These are phyloP conservation scores for Asterochloris sp. DNA, from an alignment of 139 green algal species.

Conservation along the genomic window DNA sequence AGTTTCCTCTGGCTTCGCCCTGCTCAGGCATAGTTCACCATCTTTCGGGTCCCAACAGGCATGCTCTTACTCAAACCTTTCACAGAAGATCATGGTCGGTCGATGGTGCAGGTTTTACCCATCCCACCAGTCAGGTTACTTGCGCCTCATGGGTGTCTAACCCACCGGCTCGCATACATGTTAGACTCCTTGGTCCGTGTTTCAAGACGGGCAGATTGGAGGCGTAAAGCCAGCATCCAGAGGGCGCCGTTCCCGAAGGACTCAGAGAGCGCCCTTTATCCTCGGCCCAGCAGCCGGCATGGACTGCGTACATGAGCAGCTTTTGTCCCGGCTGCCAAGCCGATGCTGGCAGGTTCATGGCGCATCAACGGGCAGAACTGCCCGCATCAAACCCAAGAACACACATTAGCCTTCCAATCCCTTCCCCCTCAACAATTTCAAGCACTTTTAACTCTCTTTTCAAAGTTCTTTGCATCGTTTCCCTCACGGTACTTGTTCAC, in stretches of 20 bases:
- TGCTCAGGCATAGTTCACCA: constrained; percentile 95
- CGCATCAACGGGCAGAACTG: constrained; percentile 61
- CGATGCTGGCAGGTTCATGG: constrained; percentile 80
- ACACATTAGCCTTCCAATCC: constrained; percentile 68
- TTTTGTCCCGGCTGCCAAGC: constrained; percentile 63
- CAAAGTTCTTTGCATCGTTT: constrained; percentile 98
- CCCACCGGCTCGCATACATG: constrained; percentile 88
- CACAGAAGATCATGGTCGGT: constrained; percentile 87
- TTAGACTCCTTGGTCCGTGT: constrained; percentile 97
- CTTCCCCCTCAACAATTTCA: constrained; percentile 95
- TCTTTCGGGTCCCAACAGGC: constrained; percentile 90
- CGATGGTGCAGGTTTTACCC: constrained; percentile 73
- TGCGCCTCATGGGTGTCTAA: constrained; percentile 88
- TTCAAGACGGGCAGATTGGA: constrained; percentile 89
- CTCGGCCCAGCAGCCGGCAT: constrained; percentile 66
- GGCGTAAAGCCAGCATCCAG: constrained; percentile 80
- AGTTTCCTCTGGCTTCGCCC: too few species aligned
- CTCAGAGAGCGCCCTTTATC: constrained; percentile 56
- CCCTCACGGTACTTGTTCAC: constrained; percentile 95
- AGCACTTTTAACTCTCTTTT: constrained; percentile 96
- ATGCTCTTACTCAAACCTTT: constrained; percentile 89
- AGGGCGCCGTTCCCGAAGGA: constrained; percentile 65
- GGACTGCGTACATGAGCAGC: constrained; percentile 46
- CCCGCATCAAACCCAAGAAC: constrained; percentile 65
- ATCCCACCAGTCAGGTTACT: constrained; percentile 84